phyloP scores from a whole-genome alignment of 2,329 filamentous ascomycete species.

The Apiospora marii region DNA sequence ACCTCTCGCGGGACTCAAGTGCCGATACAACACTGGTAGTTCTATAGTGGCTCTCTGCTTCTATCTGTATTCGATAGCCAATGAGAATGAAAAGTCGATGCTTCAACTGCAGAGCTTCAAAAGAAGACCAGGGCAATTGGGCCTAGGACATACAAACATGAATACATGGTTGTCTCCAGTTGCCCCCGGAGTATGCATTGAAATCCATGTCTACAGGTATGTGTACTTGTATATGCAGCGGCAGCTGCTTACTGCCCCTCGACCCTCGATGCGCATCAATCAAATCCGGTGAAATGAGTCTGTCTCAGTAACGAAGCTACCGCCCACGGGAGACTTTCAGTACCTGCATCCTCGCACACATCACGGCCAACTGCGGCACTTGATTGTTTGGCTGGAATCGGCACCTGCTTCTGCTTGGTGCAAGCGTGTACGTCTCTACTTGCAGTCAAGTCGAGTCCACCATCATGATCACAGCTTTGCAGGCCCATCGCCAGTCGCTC shows the following conservation, averaged over 20 bases:
- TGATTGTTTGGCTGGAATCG: background rate
- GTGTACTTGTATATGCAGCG: background rate
- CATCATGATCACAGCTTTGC: background rate
- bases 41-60: background rate
- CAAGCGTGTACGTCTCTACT: background rate
- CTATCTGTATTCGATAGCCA: background rate
- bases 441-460: background rate
- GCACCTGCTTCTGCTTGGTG: background rate
- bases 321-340: background rate
- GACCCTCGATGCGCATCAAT: conserved; percentile 16
- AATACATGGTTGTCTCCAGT: background rate
- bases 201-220: background rate
- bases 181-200: background rate
- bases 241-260: background rate
- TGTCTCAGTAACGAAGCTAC: conserved; percentile 4
- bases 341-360: conserved; percentile 13
- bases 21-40: background rate
- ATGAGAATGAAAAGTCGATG: background rate
- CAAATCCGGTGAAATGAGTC: background rate
- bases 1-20: background rate
- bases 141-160: background rate
- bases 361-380: background rate
- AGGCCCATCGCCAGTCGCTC: background rate
- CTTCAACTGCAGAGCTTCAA: background rate
- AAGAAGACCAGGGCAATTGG: background rate